Percentiles rank a stretch among this genome's conserved stretches.
phyloP scores from a whole-genome alignment of 768 basidiomycete species.

The Suillus spraguei region DNA sequence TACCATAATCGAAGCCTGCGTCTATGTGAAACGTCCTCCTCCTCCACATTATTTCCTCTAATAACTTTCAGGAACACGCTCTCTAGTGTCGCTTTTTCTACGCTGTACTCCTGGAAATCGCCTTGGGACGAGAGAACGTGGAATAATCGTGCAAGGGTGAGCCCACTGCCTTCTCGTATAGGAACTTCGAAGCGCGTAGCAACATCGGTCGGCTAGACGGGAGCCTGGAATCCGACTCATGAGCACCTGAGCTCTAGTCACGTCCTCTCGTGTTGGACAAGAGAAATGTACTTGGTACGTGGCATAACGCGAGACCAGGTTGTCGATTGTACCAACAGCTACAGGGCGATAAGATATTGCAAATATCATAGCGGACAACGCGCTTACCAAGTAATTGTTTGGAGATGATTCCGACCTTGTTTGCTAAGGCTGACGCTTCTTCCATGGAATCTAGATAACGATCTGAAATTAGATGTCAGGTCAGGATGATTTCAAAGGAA shows the following conservation, averaged over 20 bases:
- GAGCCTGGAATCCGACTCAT: slow-evolving; percentile 67
- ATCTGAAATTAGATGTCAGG: background rate
- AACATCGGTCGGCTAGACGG: slow-evolving; percentile 69
- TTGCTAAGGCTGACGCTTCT: slow-evolving; percentile 78
- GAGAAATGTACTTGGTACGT: slow-evolving; percentile 80
- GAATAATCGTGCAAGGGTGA: slow-evolving; percentile 64
- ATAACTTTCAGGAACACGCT: slow-evolving; percentile 76
- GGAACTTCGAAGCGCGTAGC: slow-evolving; percentile 79
- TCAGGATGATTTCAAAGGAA: slow-evolving; percentile 11
- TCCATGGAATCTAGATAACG: slow-evolving; percentile 70
- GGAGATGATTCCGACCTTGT: slow-evolving; percentile 76
- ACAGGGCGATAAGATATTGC: background rate
- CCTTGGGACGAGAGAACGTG: slow-evolving; percentile 51
- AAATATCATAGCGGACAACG: background rate
- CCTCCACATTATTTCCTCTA: slow-evolving; percentile 57
- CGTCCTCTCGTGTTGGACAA: slow-evolving; percentile 64
- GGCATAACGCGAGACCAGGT: slow-evolving; percentile 66
- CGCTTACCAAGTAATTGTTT: slow-evolving; percentile 64
- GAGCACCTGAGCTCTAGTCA: slow-evolving; percentile 54
- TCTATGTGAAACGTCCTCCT: slow-evolving; percentile 39
- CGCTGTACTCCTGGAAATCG: slow-evolving; percentile 66
- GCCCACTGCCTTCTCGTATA: slow-evolving; percentile 31
- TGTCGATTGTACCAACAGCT: slow-evolving; percentile 70
- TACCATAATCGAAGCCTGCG: slow-evolving; percentile 15
- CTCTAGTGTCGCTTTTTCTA: slow-evolving; percentile 70